Conservation (phyloP, 2,329 filamentous ascomycete species). For the Ophiocordyceps camponoti-saundersi region DNA sequence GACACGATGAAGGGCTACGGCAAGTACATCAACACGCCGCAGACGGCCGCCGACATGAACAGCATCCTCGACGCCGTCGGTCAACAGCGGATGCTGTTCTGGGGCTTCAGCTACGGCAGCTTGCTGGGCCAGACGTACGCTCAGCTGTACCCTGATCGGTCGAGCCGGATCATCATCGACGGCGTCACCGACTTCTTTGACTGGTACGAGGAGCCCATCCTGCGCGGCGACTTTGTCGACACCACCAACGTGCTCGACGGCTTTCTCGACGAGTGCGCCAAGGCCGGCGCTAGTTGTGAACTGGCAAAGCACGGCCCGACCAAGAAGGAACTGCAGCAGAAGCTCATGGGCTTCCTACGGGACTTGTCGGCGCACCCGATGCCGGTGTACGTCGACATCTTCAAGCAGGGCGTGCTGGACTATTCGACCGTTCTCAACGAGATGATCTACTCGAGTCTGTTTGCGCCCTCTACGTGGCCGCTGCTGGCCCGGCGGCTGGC, state of each 20-base stretch:
- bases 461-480: conserved; percentile 20
- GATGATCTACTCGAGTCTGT: conserved; percentile 19
- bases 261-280: conserved; percentile 17
- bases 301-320: conserved; percentile 19
- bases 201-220: conserved; percentile 13
- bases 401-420: conserved; percentile 20
- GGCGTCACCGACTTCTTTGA: conserved; percentile 16
- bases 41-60: conserved; percentile 34
- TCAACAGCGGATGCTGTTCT: conserved; percentile 16
- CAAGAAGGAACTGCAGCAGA: conserved; percentile 14
- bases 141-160: conserved; percentile 16
- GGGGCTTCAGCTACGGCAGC: conserved; percentile 26
- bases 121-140: conserved; percentile 23
- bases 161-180: conserved; percentile 17
- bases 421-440: conserved; percentile 16
- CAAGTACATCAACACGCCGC: conserved; percentile 28
- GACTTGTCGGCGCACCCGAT: conserved; percentile 20
- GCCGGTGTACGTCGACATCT: conserved; percentile 23
- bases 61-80: conserved; percentile 24
- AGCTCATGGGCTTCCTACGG: conserved; percentile 15
- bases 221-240: conserved; percentile 11
- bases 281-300: conserved; percentile 27
- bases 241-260: conserved; percentile 13
- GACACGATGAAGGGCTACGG: conserved; percentile 27
- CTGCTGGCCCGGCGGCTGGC: conserved; percentile 16